Base-by-base conservation (phyloP, 1,284 basidiomycete species). In the Ceratobasidium sp. region DNA sequence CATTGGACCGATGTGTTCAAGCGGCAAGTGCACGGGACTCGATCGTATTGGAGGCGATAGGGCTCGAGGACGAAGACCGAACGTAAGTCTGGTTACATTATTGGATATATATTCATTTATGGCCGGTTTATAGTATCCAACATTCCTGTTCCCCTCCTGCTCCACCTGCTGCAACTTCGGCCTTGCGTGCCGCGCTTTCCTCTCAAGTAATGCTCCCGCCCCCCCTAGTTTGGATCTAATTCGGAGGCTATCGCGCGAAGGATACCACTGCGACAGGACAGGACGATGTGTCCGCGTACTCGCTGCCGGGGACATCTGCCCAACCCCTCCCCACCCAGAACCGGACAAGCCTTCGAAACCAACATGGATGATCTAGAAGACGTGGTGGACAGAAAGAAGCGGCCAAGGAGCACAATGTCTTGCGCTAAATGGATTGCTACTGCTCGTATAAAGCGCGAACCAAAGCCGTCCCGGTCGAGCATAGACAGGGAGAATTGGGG, bases 261-360 rank as follows among this genome's bases (percentile, higher is more conserved):
- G 25, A 29, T 1, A 29, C 25, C 25, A 29, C 25, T 1, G 25
- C 25, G 25, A 29, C 25, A 1, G 25, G 25, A 29, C 25, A 29
- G 40, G 90, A 92, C 80, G 90, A 91, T 80, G 89, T 85, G 19
- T 88, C 87, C 19, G 80, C 86, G 25, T 89, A 91, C 81, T 82
- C 91, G 5, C 81, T 92, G 25, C 80, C 88, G 8, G 83, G 86
- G 1, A 82, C 89, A 2, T 87, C 88, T 2, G 83, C 87, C 5
- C 82, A 86, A 44, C 87, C 77, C 83, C 92, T 0, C 89, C 90
- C 0, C 87, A 5, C 87, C 86, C 0, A 92, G 91, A 8, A 86
- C 89, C 57, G 93, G 94, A 80, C 91, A 93, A 81, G 92, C 94
- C 25, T 95, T 89, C 80, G 92, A 94, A 81, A 89, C 88, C 2